These are phyloP conservation scores for Breviolum minutum DNA, from an alignment of 73 alveolate genomes.

Conservation along the genomic window DNA sequence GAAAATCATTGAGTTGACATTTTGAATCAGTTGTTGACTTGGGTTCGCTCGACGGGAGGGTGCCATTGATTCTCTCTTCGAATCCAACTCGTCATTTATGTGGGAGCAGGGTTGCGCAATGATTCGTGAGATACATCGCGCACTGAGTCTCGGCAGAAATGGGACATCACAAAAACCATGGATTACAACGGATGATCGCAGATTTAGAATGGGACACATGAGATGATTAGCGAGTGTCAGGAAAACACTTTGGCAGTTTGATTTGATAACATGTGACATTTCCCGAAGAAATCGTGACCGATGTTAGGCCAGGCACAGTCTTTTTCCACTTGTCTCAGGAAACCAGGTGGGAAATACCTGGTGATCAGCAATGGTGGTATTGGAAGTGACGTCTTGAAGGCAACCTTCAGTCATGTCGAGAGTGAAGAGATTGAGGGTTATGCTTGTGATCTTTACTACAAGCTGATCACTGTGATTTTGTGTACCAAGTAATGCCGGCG, in stretches of 20 bases:
- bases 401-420: neutral
- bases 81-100: slow-evolving; percentile 33
- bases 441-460: slow-evolving; percentile 78
- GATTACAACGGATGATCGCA: too few relatives aligned
- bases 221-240: too few relatives aligned
- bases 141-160: slow-evolving; percentile 4
- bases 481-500: slow-evolving; percentile 33
- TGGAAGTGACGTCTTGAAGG: slow-evolving; percentile 14
- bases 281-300: neutral
- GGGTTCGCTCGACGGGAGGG: neutral
- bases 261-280: neutral
- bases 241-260: neutral
- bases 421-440: slow-evolving; percentile 75
- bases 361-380: slow-evolving; percentile 85
- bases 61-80: slow-evolving; percentile 75
- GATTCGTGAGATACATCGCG: slow-evolving; percentile 67
- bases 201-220: too few relatives aligned
- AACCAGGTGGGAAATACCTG: slow-evolving; percentile 49
- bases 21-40: too few relatives aligned
- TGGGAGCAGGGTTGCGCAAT: slow-evolving; percentile 62
- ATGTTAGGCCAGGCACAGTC: neutral
- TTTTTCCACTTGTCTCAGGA: neutral
- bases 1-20: too few relatives aligned
- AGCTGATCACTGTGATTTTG: slow-evolving; percentile 51
- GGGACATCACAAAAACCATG: too few relatives aligned